These are phyloP conservation scores for Thermomucor indicae-seudaticae DNA, from an alignment of 371 early-diverging fungal species.

Conservation along the genomic window DNA sequence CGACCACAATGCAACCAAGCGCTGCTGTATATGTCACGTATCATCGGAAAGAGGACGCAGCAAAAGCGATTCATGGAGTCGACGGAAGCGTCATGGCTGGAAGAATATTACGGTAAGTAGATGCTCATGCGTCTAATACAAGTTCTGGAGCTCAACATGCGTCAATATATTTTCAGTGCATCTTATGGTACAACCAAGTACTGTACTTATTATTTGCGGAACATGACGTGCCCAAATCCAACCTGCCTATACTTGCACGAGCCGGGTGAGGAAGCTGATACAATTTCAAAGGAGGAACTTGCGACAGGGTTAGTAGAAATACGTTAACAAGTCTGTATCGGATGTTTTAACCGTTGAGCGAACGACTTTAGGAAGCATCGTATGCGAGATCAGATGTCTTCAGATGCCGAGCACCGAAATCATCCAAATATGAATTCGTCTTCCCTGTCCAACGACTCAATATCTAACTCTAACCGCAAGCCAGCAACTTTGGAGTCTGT, in stretches of 20 bases:
- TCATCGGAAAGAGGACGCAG: constrained; percentile 83
- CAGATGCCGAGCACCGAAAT: constrained; percentile 29
- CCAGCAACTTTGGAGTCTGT: constrained; percentile 24
- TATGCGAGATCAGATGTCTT: constrained; percentile 50
- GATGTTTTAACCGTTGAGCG: neutral
- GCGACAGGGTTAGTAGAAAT: constrained; percentile 47
- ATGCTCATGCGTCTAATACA: no score
- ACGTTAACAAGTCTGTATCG: neutral
- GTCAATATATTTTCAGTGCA: constrained; percentile 20
- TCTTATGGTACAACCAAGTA: constrained; percentile 98
- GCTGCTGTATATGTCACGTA: constrained; percentile 91
- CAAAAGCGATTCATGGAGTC: constrained; percentile 84
- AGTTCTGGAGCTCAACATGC: no score
- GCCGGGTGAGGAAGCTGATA: constrained; percentile 87
- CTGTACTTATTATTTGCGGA: constrained; percentile 91
- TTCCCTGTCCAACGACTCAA: constrained; percentile 2
- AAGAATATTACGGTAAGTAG: constrained; percentile 62
- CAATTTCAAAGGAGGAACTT: constrained; percentile 60
- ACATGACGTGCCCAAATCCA: constrained; percentile 88
- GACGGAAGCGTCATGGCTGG: constrained; percentile 93
- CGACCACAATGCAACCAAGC: constrained; percentile 48
- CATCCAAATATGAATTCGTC: no score
- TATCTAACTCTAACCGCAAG: constrained; percentile 7
- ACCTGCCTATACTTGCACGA: constrained; percentile 95
- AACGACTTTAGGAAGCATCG: constrained; percentile 46